Conservation (phyloP, 768 basidiomycete genomes). For the Ramaria rubella region DNA sequence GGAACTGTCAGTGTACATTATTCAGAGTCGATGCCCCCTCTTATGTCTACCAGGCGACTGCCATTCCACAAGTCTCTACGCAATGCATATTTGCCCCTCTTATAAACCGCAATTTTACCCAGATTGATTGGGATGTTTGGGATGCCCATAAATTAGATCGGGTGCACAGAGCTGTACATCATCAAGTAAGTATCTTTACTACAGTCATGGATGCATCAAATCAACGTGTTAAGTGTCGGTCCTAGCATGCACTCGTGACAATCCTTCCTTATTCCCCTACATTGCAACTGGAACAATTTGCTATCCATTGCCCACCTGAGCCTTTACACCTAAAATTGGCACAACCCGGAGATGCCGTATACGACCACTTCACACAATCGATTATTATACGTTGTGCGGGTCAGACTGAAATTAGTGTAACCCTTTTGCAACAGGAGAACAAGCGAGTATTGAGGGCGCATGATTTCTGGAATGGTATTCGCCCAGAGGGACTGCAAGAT, state of each 20-base stretch:
- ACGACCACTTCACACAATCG: slow-evolving; percentile 31
- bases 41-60: slow-evolving; percentile 34
- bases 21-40: background rate
- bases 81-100: slow-evolving; percentile 47
- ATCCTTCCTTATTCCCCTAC: slow-evolving; percentile 19
- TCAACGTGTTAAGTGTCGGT: background rate
- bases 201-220: background rate
- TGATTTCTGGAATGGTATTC: slow-evolving; percentile 78
- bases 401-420: slow-evolving; percentile 46
- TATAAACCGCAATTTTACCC: slow-evolving; percentile 47
- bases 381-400: slow-evolving; percentile 52
- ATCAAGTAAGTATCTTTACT: slow-evolving; percentile 44
- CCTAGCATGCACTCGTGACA: slow-evolving; percentile 24
- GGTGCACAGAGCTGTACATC: slow-evolving; percentile 56
- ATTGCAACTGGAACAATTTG: slow-evolving; percentile 24
- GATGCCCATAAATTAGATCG: slow-evolving; percentile 49
- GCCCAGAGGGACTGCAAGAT: slow-evolving; percentile 16
- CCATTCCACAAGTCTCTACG: slow-evolving; percentile 40
- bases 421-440: slow-evolving; percentile 55
- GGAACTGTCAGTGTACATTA: slow-evolving; percentile 39
- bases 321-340: slow-evolving; percentile 15
- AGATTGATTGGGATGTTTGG: slow-evolving; percentile 51
- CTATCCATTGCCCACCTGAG: slow-evolving; percentile 9
- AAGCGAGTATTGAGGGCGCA: slow-evolving; percentile 46
- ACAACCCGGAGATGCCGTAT: slow-evolving; percentile 38